These are phyloP conservation scores for Nissolia schottii DNA, from an alignment of 306 rosid genomes.

Conservation along the genomic window DNA sequence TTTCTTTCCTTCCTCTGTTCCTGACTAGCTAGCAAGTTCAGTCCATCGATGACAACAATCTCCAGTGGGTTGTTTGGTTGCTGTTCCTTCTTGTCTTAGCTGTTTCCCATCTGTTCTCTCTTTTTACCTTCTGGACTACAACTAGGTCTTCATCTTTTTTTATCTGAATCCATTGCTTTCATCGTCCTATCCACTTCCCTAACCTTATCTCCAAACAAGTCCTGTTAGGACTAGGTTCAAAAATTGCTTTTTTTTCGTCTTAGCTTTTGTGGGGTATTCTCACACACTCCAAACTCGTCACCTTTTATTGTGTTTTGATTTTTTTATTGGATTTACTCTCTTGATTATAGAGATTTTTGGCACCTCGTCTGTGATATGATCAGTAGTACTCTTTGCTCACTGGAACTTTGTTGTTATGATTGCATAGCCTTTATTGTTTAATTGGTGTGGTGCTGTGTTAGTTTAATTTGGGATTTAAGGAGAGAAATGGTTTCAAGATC, in stretches of 20 bases:
- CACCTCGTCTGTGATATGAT: neutral
- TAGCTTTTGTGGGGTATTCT: neutral
- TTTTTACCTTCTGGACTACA: slow-evolving; percentile 11
- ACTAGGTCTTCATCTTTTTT: slow-evolving; percentile 26
- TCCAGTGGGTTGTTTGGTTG: slow-evolving; percentile 31
- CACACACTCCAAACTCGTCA: neutral
- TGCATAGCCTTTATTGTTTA: slow-evolving; percentile 19
- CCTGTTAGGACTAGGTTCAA: neutral
- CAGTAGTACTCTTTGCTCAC: neutral
- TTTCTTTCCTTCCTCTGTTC: neutral
- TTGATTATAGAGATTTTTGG: neutral
- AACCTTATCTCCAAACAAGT: slow-evolving; percentile 22
- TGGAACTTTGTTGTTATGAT: neutral
- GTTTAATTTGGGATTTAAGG: neutral
- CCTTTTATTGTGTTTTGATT: neutral
- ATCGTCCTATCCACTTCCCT: slow-evolving; percentile 28
- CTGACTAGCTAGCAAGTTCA: neutral
- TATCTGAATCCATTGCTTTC: slow-evolving; percentile 26
- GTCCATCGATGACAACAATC: slow-evolving; percentile 14
- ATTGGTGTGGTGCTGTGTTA: neutral
- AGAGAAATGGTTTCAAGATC: slow-evolving; percentile 60
- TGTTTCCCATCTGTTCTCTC: slow-evolving; percentile 19
- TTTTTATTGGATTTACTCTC: neutral
- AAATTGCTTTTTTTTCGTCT: neutral
- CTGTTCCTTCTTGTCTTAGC: slow-evolving; percentile 15